Percentiles rank a stretch among this genome's conserved stretches.
Evolutionary conservation across 2,329 filamentous ascomycete species (phyloP).

Genomic region (Fusarium lateritium): DNA sequence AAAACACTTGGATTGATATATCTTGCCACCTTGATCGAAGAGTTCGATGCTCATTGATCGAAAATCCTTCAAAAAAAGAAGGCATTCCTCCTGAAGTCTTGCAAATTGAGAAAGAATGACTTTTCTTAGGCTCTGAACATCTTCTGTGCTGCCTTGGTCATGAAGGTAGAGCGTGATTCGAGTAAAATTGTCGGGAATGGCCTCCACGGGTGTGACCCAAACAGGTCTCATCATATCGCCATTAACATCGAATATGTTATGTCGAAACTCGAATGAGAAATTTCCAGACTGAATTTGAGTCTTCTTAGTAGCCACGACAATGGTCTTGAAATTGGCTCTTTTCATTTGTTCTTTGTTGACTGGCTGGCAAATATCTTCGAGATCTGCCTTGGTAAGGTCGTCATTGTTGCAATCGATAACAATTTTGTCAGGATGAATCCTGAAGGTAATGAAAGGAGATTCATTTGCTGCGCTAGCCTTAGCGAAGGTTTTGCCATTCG

Average conservation of each 20-base stretch:
- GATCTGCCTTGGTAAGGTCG: constrained; percentile 17
- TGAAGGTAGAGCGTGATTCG: constrained; percentile 34
- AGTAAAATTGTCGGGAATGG: constrained; percentile 13
- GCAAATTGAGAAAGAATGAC: constrained; percentile 22
- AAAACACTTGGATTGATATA: constrained; percentile 10
- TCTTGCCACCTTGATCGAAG: not conserved
- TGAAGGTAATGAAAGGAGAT: constrained; percentile 21
- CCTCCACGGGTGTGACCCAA: constrained; percentile 21
- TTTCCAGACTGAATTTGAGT: constrained; percentile 38
- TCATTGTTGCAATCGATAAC: constrained; percentile 36
- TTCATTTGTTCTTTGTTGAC: constrained; percentile 8
- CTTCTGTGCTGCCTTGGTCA: constrained; percentile 13
- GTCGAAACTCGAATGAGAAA: constrained; percentile 36
- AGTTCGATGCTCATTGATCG: constrained; percentile 3
- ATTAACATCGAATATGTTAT: not conserved
- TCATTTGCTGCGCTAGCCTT: constrained; percentile 4
- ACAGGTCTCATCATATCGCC: constrained; percentile 31
- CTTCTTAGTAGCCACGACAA: constrained; percentile 25
- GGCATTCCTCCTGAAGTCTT: constrained; percentile 15
- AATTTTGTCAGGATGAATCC: constrained; percentile 20
- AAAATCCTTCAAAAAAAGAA: constrained; percentile 27
- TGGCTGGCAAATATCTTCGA: constrained; percentile 24
- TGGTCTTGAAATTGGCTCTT: constrained; percentile 32
- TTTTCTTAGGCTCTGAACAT: constrained; percentile 3
- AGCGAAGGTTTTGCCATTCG: constrained; percentile 20